Percentiles rank a stretch among this genome's conserved stretches.
phyloP scores from a whole-genome alignment of 345 rosid genomes.

The Hibiscus mutabilis region DNA sequence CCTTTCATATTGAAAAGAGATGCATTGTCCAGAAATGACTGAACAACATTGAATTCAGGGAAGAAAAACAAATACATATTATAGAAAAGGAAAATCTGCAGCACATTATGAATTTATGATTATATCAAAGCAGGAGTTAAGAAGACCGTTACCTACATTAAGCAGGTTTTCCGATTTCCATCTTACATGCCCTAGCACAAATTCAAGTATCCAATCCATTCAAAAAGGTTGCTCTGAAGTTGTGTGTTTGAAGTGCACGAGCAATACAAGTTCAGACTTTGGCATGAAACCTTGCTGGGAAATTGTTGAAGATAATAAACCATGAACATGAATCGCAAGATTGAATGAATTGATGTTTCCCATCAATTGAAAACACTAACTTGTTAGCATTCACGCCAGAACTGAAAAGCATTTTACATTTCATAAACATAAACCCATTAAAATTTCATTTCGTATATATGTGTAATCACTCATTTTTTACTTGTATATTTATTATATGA shows the following conservation, averaged over 20 bases:
- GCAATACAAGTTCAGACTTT: too few species aligned
- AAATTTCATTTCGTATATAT: background rate
- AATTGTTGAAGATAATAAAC: background rate
- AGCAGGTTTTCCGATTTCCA: background rate
- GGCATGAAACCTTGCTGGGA: background rate
- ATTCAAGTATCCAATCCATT: background rate
- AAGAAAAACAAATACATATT: background rate
- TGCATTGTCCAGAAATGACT: background rate
- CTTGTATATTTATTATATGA: too few species aligned
- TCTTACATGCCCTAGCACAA: background rate
- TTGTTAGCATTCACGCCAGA: background rate
- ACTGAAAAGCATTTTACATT: background rate
- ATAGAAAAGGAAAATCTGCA: background rate
- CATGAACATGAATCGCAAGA: background rate
- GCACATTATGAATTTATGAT: background rate
- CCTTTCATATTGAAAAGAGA: background rate
- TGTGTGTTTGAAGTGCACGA: background rate
- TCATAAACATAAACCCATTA: background rate
- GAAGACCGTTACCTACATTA: background rate
- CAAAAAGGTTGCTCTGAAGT: background rate
- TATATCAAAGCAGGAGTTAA: background rate
- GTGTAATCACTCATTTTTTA: too few species aligned
- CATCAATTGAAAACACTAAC: background rate
- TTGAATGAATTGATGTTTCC: background rate
- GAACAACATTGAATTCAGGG: background rate